Conservation (phyloP, 2,329 filamentous ascomycete species). For the Aspergillus spinulosporus region DNA sequence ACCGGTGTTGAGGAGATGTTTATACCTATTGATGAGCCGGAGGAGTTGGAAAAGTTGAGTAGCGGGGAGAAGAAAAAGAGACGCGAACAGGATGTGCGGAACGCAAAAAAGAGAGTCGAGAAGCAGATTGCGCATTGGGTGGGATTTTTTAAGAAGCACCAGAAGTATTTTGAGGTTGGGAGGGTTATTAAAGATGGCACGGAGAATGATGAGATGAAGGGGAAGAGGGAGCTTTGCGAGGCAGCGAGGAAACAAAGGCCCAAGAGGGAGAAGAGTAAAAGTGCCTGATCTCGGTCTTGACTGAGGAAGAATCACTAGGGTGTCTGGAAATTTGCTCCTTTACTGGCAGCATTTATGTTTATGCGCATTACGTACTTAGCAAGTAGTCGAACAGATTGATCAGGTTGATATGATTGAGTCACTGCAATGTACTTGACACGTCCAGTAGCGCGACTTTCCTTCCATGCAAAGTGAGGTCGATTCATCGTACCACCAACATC, state of each 20-base stretch:
- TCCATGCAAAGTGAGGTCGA: constrained; percentile 33
- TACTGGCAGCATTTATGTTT: background rate
- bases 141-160: constrained; percentile 74
- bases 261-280: constrained; percentile 36
- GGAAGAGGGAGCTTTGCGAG: constrained; percentile 67
- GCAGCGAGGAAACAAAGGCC: constrained; percentile 67
- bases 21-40: constrained; percentile 64
- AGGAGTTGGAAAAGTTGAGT: constrained; percentile 33
- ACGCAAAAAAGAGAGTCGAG: constrained; percentile 65
- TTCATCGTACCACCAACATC: constrained; percentile 36
- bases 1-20: constrained; percentile 86
- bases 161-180: constrained; percentile 81
- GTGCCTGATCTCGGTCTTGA: background rate
- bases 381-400: constrained; percentile 25
- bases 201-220: constrained; percentile 43
- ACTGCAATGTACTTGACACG: constrained; percentile 35
- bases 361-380: background rate
- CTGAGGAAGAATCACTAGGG: background rate
- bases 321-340: background rate
- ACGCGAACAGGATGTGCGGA: constrained; percentile 63
- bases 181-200: constrained; percentile 62
- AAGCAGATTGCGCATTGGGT: constrained; percentile 77
- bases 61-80: constrained; percentile 50
- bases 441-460: constrained; percentile 33
- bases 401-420: constrained; percentile 29